Conservation (phyloP, 306 rosid genomes). For the Citrullus colocynthis region DNA sequence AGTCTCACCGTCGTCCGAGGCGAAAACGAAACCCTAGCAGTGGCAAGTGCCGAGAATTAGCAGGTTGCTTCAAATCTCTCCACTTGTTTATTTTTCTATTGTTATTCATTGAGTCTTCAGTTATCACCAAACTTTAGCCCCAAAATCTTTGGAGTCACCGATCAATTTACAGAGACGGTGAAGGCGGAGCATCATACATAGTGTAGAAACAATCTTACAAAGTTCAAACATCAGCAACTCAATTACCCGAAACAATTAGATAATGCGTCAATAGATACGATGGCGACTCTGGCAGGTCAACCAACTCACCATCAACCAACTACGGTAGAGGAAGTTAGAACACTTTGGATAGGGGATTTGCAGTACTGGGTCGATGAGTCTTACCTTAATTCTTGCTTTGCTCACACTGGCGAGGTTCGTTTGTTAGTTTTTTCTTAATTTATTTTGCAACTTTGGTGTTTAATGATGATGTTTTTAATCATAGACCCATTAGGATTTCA, state of each 20-base stretch:
- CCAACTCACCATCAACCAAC: constrained; percentile 35
- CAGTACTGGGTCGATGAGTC: constrained; percentile 88
- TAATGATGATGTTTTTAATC: neutral
- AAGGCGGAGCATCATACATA: neutral
- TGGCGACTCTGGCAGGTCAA: constrained; percentile 25
- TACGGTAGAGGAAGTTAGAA: constrained; percentile 58
- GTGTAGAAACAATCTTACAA: neutral
- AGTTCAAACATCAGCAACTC: neutral
- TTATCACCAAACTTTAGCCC: neutral
- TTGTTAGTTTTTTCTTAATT: neutral
- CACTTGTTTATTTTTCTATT: neutral
- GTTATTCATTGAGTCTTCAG: neutral
- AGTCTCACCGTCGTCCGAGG: neutral
- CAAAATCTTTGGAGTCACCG: neutral
- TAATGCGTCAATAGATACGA: constrained; percentile 3
- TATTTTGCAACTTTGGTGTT: neutral
- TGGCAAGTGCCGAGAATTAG: neutral
- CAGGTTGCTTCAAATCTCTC: neutral
- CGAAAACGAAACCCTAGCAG: neutral
- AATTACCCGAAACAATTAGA: neutral
- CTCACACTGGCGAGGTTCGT: constrained; percentile 74
- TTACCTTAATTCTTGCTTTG: constrained; percentile 56
- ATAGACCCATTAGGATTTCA: neutral
- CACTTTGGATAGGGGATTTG: constrained; percentile 88
- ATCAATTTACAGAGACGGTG: neutral